Evolutionary conservation across 768 basidiomycete species (phyloP).

Genomic region (Pisolithus orientalis): DNA sequence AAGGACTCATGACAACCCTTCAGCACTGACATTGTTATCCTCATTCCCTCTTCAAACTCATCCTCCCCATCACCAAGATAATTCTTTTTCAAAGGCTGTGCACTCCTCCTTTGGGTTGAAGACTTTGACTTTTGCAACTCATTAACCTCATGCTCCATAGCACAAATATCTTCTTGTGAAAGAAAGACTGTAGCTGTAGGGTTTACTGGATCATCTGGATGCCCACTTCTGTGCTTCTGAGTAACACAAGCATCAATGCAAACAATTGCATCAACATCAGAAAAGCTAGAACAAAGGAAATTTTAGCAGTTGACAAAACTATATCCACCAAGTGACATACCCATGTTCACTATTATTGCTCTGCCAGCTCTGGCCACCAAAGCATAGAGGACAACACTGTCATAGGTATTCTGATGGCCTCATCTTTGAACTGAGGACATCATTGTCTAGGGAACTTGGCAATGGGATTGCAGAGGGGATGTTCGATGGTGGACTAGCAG

Average conservation of each 20-base stretch:
- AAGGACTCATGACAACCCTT: too few species aligned
- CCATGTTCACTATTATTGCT: not conserved
- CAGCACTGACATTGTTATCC: too few species aligned
- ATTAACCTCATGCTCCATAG: too few species aligned
- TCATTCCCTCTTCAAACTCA: too few species aligned
- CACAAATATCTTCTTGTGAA: not conserved
- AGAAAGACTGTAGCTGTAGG: slow-evolving; percentile 16
- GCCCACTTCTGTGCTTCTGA: slow-evolving; percentile 22
- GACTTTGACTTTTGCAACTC: too few species aligned
- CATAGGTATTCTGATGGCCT: slow-evolving; percentile 16
- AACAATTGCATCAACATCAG: slow-evolving; percentile 22
- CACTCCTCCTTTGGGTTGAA: too few species aligned
- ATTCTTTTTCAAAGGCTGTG: too few species aligned
- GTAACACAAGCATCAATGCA: slow-evolving; percentile 31
- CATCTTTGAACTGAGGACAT: not conserved
- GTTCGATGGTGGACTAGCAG: not conserved
- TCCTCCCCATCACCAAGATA: too few species aligned
- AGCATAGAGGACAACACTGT: slow-evolving; percentile 22
- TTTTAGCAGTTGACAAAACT: not conserved
- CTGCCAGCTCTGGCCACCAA: slow-evolving; percentile 7
- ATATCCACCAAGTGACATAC: slow-evolving; percentile 1
- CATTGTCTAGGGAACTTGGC: not conserved
- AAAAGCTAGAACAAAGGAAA: not conserved
- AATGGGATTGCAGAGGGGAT: not conserved
- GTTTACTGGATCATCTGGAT: slow-evolving; percentile 6